Conservation (phyloP, 2,329 filamentous ascomycete species). For the Fusarium sp. region DNA sequence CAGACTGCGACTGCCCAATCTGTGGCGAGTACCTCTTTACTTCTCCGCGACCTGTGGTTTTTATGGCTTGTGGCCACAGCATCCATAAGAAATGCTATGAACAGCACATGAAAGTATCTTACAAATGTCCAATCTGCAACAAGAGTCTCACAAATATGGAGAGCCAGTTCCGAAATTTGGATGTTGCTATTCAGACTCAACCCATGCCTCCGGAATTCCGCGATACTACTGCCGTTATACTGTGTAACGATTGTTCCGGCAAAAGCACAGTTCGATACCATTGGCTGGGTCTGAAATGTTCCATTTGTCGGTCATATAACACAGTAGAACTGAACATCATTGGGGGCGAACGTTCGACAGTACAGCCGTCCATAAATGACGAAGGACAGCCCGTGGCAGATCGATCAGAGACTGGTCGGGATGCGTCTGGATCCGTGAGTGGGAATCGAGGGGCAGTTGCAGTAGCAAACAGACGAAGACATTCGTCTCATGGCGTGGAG, state of each 20-base stretch:
- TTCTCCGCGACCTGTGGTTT: slow-evolving; percentile 88
- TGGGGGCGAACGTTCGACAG: slow-evolving; percentile 56
- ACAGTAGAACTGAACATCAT: slow-evolving; percentile 76
- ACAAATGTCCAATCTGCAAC: slow-evolving; percentile 97
- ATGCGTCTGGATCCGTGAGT: slow-evolving; percentile 26
- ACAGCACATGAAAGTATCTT: slow-evolving; percentile 89
- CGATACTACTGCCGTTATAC: slow-evolving; percentile 84
- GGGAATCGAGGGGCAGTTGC: slow-evolving; percentile 33
- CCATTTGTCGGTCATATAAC: slow-evolving; percentile 78
- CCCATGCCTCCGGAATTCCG: slow-evolving; percentile 91
- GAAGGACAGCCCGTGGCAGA: slow-evolving; percentile 31
- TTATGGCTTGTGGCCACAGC: slow-evolving; percentile 96
- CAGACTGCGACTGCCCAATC: slow-evolving; percentile 96
- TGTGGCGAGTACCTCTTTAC: slow-evolving; percentile 98
- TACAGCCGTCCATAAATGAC: slow-evolving; percentile 48
- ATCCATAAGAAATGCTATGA: slow-evolving; percentile 93
- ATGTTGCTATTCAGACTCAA: slow-evolving; percentile 87
- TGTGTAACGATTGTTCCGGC: slow-evolving; percentile 95
- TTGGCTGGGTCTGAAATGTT: slow-evolving; percentile 94
- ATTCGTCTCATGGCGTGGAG: slow-evolving; percentile 58
- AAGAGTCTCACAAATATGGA: slow-evolving; percentile 99
- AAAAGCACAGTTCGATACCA: slow-evolving; percentile 91
- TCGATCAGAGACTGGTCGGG: slow-evolving; percentile 22
- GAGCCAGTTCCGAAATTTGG: slow-evolving; percentile 90
- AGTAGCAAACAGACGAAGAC: slow-evolving; percentile 53